Conservation (phyloP, 495 filamentous ascomycete genomes). For the Lasiosphaeris hirsuta region DNA sequence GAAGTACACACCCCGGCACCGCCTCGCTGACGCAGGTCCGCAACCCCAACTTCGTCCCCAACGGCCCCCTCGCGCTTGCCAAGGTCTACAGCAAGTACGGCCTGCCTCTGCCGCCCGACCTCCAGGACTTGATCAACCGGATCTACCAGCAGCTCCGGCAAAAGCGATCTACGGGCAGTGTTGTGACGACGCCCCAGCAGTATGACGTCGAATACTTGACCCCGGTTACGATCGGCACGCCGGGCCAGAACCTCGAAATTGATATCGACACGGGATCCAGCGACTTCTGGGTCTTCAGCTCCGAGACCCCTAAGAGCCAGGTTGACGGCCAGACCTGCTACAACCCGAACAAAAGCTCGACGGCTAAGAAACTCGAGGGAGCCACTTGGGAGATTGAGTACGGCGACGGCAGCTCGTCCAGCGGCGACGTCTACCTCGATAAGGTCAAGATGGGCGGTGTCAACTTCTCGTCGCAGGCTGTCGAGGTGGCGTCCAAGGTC, state of each 20-base stretch:
- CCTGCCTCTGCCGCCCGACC: slow-evolving; percentile 32
- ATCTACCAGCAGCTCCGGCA: background rate
- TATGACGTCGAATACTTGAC: slow-evolving; percentile 64
- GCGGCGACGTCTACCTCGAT: slow-evolving; percentile 67
- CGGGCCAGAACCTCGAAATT: slow-evolving; percentile 56
- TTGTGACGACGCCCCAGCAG: slow-evolving; percentile 50
- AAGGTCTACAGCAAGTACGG: slow-evolving; percentile 60
- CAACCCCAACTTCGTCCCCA: slow-evolving; percentile 44
- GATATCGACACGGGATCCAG: slow-evolving; percentile 76
- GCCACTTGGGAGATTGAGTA: slow-evolving; percentile 66
- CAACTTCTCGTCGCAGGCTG: slow-evolving; percentile 60
- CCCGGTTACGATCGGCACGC: slow-evolving; percentile 61
- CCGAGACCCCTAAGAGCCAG: slow-evolving; percentile 21
- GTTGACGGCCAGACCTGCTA: slow-evolving; percentile 58
- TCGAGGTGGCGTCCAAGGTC: slow-evolving; percentile 63
- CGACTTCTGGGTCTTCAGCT: slow-evolving; percentile 60
- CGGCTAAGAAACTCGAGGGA: slow-evolving; percentile 49
- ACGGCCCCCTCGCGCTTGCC: slow-evolving; percentile 51
- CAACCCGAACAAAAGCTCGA: slow-evolving; percentile 45
- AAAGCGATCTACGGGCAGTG: slow-evolving; percentile 31
- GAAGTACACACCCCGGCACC: too few relatives aligned
- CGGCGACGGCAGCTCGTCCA: slow-evolving; percentile 65
- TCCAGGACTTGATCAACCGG: slow-evolving; percentile 4
- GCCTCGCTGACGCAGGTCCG: slow-evolving; percentile 49
- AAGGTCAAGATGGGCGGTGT: slow-evolving; percentile 64